These are phyloP conservation scores for Monilinia aucupariae DNA, from an alignment of 2,329 filamentous ascomycete species.

Conservation along the genomic window DNA sequence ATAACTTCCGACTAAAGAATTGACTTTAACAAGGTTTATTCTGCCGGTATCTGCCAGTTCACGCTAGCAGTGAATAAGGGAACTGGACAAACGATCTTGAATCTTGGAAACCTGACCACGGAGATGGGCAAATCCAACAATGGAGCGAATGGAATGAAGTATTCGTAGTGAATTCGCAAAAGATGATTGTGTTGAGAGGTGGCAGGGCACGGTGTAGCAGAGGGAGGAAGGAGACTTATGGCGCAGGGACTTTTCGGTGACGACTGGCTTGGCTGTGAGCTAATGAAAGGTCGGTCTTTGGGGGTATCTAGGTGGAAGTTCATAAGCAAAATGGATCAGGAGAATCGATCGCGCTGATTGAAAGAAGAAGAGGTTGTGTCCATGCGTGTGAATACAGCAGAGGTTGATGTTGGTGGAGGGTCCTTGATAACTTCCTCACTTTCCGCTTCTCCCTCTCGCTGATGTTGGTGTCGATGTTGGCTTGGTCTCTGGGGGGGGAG, in stretches of 20 bases:
- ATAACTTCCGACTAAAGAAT: not conserved
- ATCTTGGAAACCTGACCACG: not conserved
- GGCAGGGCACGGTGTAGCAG: not conserved
- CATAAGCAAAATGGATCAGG: not conserved
- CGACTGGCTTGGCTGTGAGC: not conserved
- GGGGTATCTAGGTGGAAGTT: not conserved
- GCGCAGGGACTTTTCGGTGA: conserved; percentile 9
- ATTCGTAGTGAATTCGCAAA: not conserved
- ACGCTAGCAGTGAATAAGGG: not conserved
- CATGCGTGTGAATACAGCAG: not conserved
- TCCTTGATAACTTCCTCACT: no score
- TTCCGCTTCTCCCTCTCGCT: no score
- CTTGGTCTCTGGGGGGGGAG: no score
- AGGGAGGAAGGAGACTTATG: conserved; percentile 1
- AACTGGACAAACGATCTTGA: not conserved
- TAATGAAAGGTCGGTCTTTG: not conserved
- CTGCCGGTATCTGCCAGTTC: not conserved
- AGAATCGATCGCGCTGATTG: not conserved
- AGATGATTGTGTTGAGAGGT: not conserved
- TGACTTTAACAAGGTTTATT: not conserved
- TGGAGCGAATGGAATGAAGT: not conserved
- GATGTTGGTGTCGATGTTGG: not conserved
- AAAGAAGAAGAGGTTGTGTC: not conserved
- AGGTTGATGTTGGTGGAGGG: not conserved
- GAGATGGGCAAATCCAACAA: not conserved